Evolutionary conservation across 2,329 filamentous ascomycete genomes (phyloP), one percentile per base, ranked within the genome.

Genomic region (Massarina eburnea): DNA sequence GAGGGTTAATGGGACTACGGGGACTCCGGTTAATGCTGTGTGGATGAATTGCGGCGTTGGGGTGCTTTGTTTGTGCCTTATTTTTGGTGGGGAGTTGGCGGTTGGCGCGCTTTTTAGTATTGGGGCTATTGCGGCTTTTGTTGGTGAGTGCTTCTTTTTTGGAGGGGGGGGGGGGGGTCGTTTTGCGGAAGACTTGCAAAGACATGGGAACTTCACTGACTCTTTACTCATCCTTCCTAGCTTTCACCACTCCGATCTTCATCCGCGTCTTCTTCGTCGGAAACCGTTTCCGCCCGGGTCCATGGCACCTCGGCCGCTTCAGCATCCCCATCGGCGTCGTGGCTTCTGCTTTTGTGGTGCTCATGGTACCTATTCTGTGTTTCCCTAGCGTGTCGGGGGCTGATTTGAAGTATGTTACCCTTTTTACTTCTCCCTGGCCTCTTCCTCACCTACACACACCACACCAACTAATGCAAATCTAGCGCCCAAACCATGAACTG

Each of bases 71-170:
- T 75, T 83, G 21, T 72, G 88, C 0, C 77, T 89, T 2, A 81
- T 88, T 37, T 84, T 89, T 50, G 83, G 78, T 1, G 84, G 85
- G 15, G 67, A 73, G 4, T 66, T 82, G 4, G 82, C 84, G 2
- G 81, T 87, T 49, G 83, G 83, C 5, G 85, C 85, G 2, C 75
- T 89, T 22, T 89, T 88, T 72, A 82, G 78, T 35, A 86, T 88
- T 46, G 85, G 84, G 8, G 85, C 83, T 29, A 84, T 86, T 50
- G 83, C 80, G 0, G 81, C 84, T 10, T 88, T 86, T 55, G 77
- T 86, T 35, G 77, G 64, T 66, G 43, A 55, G 64, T 66, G 8
- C 8, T 29, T 29, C 26, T 14, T 8, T 29, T 29, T 14, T 14
- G 26, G 8, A 8, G 8, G 26, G 8, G 8, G 26, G 26, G 8